Evolutionary conservation across 176 grass and related monocot genomes (phyloP).

Genomic region (Pontederia paniculata): DNA sequence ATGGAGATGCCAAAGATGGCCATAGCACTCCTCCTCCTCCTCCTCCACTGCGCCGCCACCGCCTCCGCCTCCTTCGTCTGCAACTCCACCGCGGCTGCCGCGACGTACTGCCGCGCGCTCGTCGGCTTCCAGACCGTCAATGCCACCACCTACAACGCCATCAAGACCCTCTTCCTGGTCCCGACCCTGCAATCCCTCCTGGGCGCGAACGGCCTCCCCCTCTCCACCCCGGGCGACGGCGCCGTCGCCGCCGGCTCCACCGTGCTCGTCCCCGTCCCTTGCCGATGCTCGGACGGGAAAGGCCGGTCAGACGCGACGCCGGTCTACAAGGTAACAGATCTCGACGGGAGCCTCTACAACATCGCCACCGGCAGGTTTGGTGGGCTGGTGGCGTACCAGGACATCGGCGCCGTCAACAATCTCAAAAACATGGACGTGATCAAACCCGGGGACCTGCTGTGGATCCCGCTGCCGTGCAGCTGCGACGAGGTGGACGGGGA

Average conservation of each 20-base stretch:
- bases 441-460: neutral
- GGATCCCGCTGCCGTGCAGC: conserved; percentile 76
- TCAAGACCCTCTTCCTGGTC: conserved; percentile 45
- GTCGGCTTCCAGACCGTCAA: conserved; percentile 41
- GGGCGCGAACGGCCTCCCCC: conserved; percentile 23
- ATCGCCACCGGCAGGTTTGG: conserved; percentile 35
- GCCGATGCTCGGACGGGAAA: conserved; percentile 30
- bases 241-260: neutral
- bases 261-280: conserved; percentile 38
- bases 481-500: conserved; percentile 42
- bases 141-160: conserved; percentile 41
- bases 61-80: conserved; percentile 36
- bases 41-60: neutral
- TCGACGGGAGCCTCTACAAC: conserved; percentile 27
- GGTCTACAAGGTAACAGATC: conserved; percentile 35
- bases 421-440: conserved; percentile 24
- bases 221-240: neutral
- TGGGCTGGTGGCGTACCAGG: conserved; percentile 38
- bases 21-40: conserved; percentile 16
- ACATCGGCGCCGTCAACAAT: conserved; percentile 48
- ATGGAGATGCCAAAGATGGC: too few species aligned
- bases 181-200: conserved; percentile 27
- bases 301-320: conserved; percentile 31
- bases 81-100: neutral
- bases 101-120: conserved; percentile 37